phyloP scores from a whole-genome alignment of 169 alveolate genomes.

The Blepharisma undulans region DNA sequence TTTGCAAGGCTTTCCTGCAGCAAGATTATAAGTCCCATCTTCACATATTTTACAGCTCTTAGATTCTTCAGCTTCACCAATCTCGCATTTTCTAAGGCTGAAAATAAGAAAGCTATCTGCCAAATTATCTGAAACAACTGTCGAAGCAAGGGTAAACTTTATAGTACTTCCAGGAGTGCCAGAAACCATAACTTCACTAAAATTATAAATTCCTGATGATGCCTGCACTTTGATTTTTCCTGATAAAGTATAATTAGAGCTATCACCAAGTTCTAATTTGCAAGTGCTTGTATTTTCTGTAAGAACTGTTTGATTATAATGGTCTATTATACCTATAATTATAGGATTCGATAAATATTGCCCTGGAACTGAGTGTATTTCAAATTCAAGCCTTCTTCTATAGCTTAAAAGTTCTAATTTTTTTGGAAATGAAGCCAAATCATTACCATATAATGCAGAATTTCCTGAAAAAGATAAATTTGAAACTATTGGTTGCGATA shows the following conservation, averaged over 20 bases:
- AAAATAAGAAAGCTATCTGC: not conserved
- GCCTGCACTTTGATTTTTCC: not conserved
- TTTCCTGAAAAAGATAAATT: not conserved
- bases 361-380: not conserved
- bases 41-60: not conserved
- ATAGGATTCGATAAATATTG: not conserved
- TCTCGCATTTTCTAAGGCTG: not conserved
- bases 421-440: conserved; percentile 33
- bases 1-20: not conserved
- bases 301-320: not conserved
- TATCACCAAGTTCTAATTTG: not conserved
- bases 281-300: not conserved
- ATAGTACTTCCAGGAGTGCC: not conserved
- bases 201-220: not conserved
- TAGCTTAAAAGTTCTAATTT: not conserved
- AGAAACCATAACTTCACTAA: not conserved
- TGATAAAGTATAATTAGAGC: not conserved
- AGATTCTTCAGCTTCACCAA: not conserved
- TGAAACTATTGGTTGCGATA: conserved; percentile 25
- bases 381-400: not conserved
- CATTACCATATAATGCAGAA: conserved; percentile 44
- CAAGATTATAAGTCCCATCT: not conserved
- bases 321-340: not conserved
- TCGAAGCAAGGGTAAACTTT: not conserved
- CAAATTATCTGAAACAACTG: not conserved